Evolutionary conservation across 768 basidiomycete species (phyloP).

Genomic region (Rhizopogon sp.): DNA sequence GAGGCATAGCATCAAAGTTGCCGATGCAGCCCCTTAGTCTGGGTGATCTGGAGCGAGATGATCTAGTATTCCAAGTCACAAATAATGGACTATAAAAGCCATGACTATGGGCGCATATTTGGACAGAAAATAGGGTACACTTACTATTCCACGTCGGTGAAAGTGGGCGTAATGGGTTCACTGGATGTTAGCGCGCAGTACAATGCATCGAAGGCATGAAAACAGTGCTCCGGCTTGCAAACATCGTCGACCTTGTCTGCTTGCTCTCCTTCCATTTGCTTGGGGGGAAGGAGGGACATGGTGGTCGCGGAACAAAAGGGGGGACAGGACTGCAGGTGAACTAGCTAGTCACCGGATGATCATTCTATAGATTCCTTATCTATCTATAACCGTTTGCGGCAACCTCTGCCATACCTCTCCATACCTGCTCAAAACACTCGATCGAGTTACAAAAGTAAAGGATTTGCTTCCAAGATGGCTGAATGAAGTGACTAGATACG

Average conservation of each 20-base stretch:
- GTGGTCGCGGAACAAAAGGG: conserved; percentile 19
- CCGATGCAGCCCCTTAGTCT: conserved; percentile 92
- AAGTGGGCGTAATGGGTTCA: conserved; percentile 53
- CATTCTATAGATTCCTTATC: too few relatives aligned
- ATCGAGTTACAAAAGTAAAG: neutral
- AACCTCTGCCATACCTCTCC: neutral
- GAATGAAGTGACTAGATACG: conserved; percentile 26
- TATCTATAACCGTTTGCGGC: conserved; percentile 20
- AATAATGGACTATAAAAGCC: conserved; percentile 62
- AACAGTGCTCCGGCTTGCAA: conserved; percentile 74
- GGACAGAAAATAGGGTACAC: conserved; percentile 17
- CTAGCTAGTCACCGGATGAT: too few relatives aligned
- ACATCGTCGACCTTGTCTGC: conserved; percentile 37
- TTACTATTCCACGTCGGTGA: conserved; percentile 76
- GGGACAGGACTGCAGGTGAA: neutral
- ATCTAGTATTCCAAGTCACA: conserved; percentile 89
- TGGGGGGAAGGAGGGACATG: conserved; percentile 56
- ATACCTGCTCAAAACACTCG: neutral
- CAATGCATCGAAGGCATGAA: conserved; percentile 75
- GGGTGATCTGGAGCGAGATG: conserved; percentile 50
- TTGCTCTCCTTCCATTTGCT: conserved; percentile 38
- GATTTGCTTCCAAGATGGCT: conserved; percentile 6
- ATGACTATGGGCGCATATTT: neutral
- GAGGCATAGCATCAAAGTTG: conserved; percentile 73
- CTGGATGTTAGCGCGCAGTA: conserved; percentile 65